phyloP scores from a whole-genome alignment of 768 basidiomycete species.

The Suillus hirtellus region DNA sequence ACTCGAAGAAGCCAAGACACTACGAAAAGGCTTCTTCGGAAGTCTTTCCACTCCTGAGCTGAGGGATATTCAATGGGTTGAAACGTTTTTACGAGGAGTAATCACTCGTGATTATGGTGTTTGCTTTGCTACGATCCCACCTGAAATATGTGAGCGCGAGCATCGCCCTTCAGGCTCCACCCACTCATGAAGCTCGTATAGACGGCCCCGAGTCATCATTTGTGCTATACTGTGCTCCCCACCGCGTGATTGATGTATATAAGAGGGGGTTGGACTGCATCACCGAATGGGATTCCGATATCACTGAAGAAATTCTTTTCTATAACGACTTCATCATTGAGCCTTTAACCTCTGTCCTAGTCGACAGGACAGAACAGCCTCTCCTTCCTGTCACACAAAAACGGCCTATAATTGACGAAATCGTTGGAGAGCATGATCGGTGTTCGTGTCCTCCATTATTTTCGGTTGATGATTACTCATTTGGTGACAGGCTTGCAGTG shows the following conservation, averaged over 20 bases:
- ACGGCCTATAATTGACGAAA: slow-evolving; percentile 23
- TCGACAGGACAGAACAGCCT: background rate
- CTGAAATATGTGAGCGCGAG: background rate
- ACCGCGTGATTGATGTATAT: background rate
- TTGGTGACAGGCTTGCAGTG: slow-evolving; percentile 14
- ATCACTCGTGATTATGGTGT: slow-evolving; percentile 3
- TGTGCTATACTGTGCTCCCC: background rate
- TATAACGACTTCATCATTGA: background rate
- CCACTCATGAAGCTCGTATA: background rate
- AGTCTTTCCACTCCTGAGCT: slow-evolving; percentile 19
- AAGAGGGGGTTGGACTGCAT: background rate
- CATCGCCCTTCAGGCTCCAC: background rate
- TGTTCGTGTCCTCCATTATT: slow-evolving; percentile 21
- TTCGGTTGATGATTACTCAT: slow-evolving; percentile 2
- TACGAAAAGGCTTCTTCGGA: slow-evolving; percentile 15
- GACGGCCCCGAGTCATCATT: background rate
- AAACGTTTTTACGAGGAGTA: slow-evolving; percentile 22
- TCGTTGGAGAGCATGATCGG: slow-evolving; percentile 19
- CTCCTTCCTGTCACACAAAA: background rate
- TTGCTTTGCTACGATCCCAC: background rate
- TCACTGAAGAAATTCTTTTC: background rate
- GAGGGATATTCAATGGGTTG: slow-evolving; percentile 21
- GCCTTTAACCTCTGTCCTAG: background rate
- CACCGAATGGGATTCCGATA: background rate
- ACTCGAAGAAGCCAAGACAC: slow-evolving; percentile 13